Conservation (phyloP, 352 stramenopile species). For the Pythium pyrilobum region DNA sequence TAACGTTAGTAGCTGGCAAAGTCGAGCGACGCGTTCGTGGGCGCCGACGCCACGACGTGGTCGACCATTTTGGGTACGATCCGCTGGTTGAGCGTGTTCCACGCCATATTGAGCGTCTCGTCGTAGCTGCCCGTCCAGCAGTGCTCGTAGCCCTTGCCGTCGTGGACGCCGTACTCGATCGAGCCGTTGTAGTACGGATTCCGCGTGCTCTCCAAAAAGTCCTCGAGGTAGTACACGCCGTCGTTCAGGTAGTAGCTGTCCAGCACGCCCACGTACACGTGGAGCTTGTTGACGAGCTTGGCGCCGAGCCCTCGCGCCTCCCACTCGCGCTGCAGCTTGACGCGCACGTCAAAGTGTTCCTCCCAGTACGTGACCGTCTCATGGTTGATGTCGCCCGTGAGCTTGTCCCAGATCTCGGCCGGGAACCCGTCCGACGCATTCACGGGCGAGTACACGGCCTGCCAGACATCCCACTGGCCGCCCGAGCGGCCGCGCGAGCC, state of each 20-base stretch:
- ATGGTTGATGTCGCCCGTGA: slow-evolving; percentile 55
- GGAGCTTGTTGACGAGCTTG: slow-evolving; percentile 73
- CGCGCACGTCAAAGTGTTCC: slow-evolving; percentile 56
- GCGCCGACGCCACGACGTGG: slow-evolving; percentile 47
- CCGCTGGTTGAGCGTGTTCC: slow-evolving; percentile 70
- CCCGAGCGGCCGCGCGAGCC: slow-evolving; percentile 56
- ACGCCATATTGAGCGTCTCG: slow-evolving; percentile 59
- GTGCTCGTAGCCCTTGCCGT: slow-evolving; percentile 68
- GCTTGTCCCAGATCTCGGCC: slow-evolving; percentile 59
- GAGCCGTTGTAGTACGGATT: slow-evolving; percentile 69
- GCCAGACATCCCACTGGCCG: slow-evolving; percentile 75
- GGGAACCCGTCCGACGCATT: slow-evolving; percentile 58
- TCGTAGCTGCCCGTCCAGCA: slow-evolving; percentile 75
- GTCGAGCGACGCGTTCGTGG: slow-evolving; percentile 36
- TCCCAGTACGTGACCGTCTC: slow-evolving; percentile 64
- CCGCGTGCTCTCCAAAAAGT: slow-evolving; percentile 53
- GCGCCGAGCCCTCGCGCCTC: slow-evolving; percentile 32
- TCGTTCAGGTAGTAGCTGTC: slow-evolving; percentile 81
- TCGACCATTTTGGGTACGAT: slow-evolving; percentile 65
- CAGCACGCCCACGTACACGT: slow-evolving; percentile 67
- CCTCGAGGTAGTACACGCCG: slow-evolving; percentile 60
- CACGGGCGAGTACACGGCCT: slow-evolving; percentile 63
- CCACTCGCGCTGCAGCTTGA: slow-evolving; percentile 69
- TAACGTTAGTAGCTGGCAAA: slow-evolving; percentile 43
- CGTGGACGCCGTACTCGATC: slow-evolving; percentile 61